Evolutionary conservation across 2,329 filamentous ascomycete genomes (phyloP).

Genomic region (Botrytis tulipae): DNA sequence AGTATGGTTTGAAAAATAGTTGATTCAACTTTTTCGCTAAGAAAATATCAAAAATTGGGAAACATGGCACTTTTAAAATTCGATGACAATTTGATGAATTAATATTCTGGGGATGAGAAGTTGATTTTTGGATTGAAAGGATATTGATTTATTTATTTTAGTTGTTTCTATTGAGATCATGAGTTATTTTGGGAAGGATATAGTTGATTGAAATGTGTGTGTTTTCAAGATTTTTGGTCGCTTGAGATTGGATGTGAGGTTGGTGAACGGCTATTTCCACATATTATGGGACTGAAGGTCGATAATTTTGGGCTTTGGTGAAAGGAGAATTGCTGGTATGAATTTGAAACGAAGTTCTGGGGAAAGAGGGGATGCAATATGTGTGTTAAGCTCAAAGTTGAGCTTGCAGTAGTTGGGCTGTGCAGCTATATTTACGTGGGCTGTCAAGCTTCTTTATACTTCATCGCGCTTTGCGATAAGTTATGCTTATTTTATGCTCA

Average conservation of each 20-base stretch:
- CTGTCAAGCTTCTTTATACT: no score
- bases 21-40: background rate
- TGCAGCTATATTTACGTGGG: background rate
- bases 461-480: background rate
- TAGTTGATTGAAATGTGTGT: background rate
- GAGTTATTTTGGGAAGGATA: accelerated
- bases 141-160: background rate
- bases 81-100: background rate
- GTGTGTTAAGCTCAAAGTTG: background rate
- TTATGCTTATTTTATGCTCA: background rate
- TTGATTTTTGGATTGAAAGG: accelerated
- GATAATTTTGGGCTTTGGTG: background rate
- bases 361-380: background rate
- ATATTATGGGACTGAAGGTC: background rate
- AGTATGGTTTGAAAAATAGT: background rate
- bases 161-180: background rate
- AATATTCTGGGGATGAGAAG: background rate
- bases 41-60: background rate
- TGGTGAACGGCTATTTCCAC: background rate
- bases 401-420: background rate
- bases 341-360: background rate
- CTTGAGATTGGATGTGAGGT: background rate
- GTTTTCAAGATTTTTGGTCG: background rate
- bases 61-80: background rate
- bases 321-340: background rate